phyloP scores from a whole-genome alignment of 2,329 filamentous ascomycete species.

The Beauveria brongniartii region DNA sequence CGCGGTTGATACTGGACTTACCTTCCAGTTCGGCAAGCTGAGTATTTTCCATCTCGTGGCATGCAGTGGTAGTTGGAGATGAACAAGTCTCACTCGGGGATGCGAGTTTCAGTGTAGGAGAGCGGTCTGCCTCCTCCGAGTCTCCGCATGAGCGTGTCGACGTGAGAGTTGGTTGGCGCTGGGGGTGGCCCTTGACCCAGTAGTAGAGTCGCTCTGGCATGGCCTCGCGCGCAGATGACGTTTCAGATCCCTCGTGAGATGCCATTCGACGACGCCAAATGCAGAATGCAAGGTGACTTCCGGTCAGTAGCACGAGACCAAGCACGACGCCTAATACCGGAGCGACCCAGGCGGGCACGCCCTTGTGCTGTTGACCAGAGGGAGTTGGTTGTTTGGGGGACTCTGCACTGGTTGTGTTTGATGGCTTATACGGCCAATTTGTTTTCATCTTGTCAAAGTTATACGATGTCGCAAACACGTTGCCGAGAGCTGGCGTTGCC shows the following conservation, averaged over 20 bases:
- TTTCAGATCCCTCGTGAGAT: background rate
- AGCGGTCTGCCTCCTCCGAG: background rate
- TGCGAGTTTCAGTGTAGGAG: background rate
- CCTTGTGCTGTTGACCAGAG: slow-evolving; percentile 20
- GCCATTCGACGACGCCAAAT: slow-evolving; percentile 37
- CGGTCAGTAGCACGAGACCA: slow-evolving; percentile 47
- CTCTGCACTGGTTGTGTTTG: slow-evolving; percentile 12
- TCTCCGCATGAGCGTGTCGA: background rate
- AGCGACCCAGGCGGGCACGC: slow-evolving; percentile 48
- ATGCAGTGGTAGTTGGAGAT: background rate
- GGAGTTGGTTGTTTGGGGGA: slow-evolving; percentile 14
- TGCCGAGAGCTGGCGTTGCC: slow-evolving; percentile 37
- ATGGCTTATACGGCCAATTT: slow-evolving; percentile 51
- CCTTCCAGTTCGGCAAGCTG: slow-evolving; percentile 40
- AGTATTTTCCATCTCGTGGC: slow-evolving; percentile 35
- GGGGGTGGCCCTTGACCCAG: slow-evolving; percentile 42
- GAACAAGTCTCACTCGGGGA: background rate
- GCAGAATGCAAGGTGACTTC: slow-evolving; percentile 41
- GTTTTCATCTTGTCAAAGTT: slow-evolving; percentile 45
- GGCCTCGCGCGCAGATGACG: slow-evolving; percentile 23
- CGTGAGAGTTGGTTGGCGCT: background rate
- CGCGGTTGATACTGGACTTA: slow-evolving; percentile 19
- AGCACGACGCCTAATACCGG: slow-evolving; percentile 56
- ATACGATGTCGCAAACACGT: slow-evolving; percentile 49
- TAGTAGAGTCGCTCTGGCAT: slow-evolving; percentile 36